Percentiles rank a stretch among this genome's conserved stretches.
These are phyloP conservation scores for Turritis glabra DNA, from an alignment of 345 rosid genomes.

Conservation along the genomic window DNA sequence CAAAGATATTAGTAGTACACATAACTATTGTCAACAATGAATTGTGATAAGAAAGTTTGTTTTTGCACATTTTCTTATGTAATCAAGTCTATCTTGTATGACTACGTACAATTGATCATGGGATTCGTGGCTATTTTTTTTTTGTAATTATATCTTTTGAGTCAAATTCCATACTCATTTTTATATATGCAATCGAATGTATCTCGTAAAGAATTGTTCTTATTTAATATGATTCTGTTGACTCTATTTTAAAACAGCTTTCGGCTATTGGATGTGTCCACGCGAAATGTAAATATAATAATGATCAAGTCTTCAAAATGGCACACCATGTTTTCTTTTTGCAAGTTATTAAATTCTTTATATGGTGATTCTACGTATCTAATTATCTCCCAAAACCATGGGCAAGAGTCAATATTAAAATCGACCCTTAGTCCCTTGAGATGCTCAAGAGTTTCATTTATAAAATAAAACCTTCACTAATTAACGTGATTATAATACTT, in stretches of 20 bases:
- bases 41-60: not conserved
- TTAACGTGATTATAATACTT: constrained; percentile 21
- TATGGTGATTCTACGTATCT: constrained; percentile 3
- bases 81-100: constrained; percentile 9
- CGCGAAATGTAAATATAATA: constrained; percentile 1
- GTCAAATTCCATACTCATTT: constrained; percentile 14
- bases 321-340: not conserved
- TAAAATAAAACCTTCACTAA: constrained; percentile 25
- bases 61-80: not conserved
- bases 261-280: constrained; percentile 36
- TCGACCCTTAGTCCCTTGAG: constrained; percentile 35
- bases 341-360: not conserved
- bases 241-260: constrained; percentile 23
- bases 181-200: not conserved
- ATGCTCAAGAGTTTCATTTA: constrained; percentile 21
- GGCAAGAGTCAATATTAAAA: constrained; percentile 30
- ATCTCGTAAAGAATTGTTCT: not conserved
- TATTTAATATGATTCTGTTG: not conserved
- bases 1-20: not conserved
- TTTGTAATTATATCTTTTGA: not conserved
- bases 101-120: not conserved
- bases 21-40: not conserved
- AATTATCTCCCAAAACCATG: constrained; percentile 31
- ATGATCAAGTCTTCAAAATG: not conserved
- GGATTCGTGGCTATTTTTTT: not conserved